Evolutionary conservation across 495 filamentous ascomycete genomes (phyloP), one percentile per base, ranked within the genome.

Genomic region (Peziza echinospora): DNA sequence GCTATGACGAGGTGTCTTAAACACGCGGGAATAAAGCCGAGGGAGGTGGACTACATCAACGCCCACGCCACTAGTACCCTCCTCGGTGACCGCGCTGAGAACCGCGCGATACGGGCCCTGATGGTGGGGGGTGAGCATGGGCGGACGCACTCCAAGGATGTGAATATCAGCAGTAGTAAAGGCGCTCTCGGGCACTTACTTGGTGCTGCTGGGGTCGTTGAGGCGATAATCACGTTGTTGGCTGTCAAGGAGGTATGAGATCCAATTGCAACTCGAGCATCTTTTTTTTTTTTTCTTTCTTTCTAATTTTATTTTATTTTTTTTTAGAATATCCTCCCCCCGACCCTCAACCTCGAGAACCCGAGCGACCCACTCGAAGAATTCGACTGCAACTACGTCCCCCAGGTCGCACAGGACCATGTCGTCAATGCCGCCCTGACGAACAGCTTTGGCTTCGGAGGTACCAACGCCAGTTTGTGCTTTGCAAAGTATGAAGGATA

Each of bases 381-480:
- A 7, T 83, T 85, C 44, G 67, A 77, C 46, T 93, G 84, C 67
- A 94, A 97, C 62, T 87, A 92, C 63, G 76, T 91, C 2, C 76
- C 84, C 0, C 66, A 75, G 1, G 50, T 67, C 24, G 68, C 81
- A 2, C 86, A 94, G 57, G 59, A 77, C 23, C 75, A 75, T 52
- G 48, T 65, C 8, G 75, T 94, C 21, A 68, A 78, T 47, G 80
- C 86, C 22, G 79, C 78, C 25, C 51, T 97, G 53, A 84, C 82
- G 17, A 97, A 97, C 56, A 96, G 87, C 57, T 97, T 97, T 68
- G 89, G 89, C 1, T 97, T 97, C 66, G 89, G 89, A 8, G 89
- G 89, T 24, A 97, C 89, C 7, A 96, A 96, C 65, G 86, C 86
- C 40, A 82, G 73, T 50, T 65, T 97, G 39, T 87, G 84, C 50